Percentiles rank a stretch among this genome's conserved stretches.
Evolutionary conservation across 2,329 filamentous ascomycete species (phyloP).

Genomic region (Tolypocladium endophyticum): DNA sequence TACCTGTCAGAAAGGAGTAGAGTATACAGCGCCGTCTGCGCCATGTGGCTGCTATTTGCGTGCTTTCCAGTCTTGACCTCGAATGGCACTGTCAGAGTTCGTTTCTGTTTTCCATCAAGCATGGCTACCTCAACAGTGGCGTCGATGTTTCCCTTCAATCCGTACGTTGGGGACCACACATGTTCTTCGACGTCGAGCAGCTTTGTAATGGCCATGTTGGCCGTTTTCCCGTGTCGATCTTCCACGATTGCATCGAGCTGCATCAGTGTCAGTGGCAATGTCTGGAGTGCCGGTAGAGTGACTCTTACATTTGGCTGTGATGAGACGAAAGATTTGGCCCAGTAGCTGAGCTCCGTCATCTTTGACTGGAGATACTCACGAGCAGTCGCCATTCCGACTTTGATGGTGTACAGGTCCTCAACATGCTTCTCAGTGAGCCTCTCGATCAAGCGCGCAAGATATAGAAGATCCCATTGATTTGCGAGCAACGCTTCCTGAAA

Average conservation of each 20-base stretch:
- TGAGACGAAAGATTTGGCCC: slow-evolving; percentile 75
- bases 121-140: slow-evolving; percentile 87
- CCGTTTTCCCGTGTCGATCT: slow-evolving; percentile 65
- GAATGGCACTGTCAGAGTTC: slow-evolving; percentile 76
- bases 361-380: slow-evolving; percentile 74
- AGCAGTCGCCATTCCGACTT: slow-evolving; percentile 61
- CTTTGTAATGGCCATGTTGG: slow-evolving; percentile 81
- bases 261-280: slow-evolving; percentile 15
- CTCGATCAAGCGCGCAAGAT: slow-evolving; percentile 56
- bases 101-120: slow-evolving; percentile 53
- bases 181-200: slow-evolving; percentile 95
- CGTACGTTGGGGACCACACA: slow-evolving; percentile 96
- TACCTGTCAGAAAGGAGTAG: slow-evolving; percentile 88
- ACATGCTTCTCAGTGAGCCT: slow-evolving; percentile 64
- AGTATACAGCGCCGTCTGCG: slow-evolving; percentile 91
- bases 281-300: not conserved
- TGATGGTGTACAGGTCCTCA: slow-evolving; percentile 83
- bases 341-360: slow-evolving; percentile 68
- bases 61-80: slow-evolving; percentile 93
- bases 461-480: slow-evolving; percentile 68
- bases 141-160: slow-evolving; percentile 94
- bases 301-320: slow-evolving; percentile 52
- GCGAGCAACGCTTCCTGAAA: slow-evolving; percentile 83
- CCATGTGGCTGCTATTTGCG: slow-evolving; percentile 71
- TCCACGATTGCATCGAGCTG: slow-evolving; percentile 63